Conservation (phyloP, 2,329 filamentous ascomycete species). For the Aspergillus eucalypticola region DNA sequence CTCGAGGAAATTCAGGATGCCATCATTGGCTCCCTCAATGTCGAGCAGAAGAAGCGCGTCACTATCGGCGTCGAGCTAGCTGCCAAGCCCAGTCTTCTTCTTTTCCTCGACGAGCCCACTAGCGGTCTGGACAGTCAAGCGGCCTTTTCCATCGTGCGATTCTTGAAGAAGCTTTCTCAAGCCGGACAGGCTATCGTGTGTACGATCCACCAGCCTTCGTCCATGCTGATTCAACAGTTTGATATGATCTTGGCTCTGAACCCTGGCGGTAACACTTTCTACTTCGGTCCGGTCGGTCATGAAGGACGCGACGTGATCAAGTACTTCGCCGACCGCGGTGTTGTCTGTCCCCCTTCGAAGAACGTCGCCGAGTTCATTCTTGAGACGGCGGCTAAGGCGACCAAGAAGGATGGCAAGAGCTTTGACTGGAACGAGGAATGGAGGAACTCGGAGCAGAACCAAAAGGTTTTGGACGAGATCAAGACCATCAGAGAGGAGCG, state of each 20-base stretch:
- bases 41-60: slow-evolving; percentile 70
- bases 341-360: slow-evolving; percentile 65
- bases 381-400: slow-evolving; percentile 63
- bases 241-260: slow-evolving; percentile 72
- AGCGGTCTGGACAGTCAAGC: slow-evolving; percentile 69
- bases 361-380: slow-evolving; percentile 68
- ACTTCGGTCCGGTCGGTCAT: slow-evolving; percentile 71
- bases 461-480: slow-evolving; percentile 64
- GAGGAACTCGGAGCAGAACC: slow-evolving; percentile 64
- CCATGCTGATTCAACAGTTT: slow-evolving; percentile 69
- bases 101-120: slow-evolving; percentile 74
- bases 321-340: slow-evolving; percentile 68
- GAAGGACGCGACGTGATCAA: slow-evolving; percentile 65
- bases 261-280: slow-evolving; percentile 69
- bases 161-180: slow-evolving; percentile 66
- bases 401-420: slow-evolving; percentile 55
- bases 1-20: slow-evolving; percentile 67
- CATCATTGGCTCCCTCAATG: slow-evolving; percentile 63
- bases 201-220: slow-evolving; percentile 72
- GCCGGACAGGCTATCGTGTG: slow-evolving; percentile 72
- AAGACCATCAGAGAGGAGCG: slow-evolving; percentile 62
- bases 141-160: slow-evolving; percentile 67
- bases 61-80: slow-evolving; percentile 74
- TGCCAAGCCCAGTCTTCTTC: slow-evolving; percentile 65
- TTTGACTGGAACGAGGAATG: slow-evolving; percentile 77